phyloP scores from a whole-genome alignment of 2,329 filamentous ascomycete genomes.

The Pseudogymnoascus sp. region DNA sequence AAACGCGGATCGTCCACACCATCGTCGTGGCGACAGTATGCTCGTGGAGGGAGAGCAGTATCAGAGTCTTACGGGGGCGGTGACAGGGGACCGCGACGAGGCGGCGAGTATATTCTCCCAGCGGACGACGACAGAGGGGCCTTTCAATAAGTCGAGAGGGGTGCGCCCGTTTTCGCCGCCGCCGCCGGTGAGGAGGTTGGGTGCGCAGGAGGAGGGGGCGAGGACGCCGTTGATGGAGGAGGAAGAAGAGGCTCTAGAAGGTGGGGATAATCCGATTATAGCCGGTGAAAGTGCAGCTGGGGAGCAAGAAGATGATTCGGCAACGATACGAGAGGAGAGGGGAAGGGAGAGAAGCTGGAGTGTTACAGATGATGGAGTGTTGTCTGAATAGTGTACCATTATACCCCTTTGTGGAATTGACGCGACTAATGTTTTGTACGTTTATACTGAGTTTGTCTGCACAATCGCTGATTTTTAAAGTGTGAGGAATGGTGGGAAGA shows the following conservation, averaged over 20 bases:
- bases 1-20: slow-evolving; percentile 24
- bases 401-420: neutral
- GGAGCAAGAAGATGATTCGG: neutral
- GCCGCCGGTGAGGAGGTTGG: slow-evolving; percentile 28
- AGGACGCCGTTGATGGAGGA: slow-evolving; percentile 19
- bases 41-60: slow-evolving; percentile 48
- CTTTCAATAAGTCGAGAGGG: slow-evolving; percentile 46
- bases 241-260: slow-evolving; percentile 11
- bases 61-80: slow-evolving; percentile 50
- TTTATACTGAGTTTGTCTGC: neutral
- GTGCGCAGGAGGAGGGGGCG: slow-evolving; percentile 18
- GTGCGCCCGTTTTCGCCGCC: slow-evolving; percentile 57
- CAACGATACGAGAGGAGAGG: slow-evolving; percentile 2
- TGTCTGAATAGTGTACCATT: slow-evolving; percentile 15
- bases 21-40: slow-evolving; percentile 49
- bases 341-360: slow-evolving; percentile 24
- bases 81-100: slow-evolving; percentile 30
- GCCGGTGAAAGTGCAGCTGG: neutral
- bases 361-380: slow-evolving; percentile 25
- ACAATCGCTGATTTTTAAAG: neutral
- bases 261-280: neutral
- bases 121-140: slow-evolving; percentile 20
- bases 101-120: slow-evolving; percentile 50
- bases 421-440: slow-evolving; percentile 5
- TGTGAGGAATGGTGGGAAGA: neutral